A percentile compares a stretch with the other conserved stretches of the same genome.
phyloP scores from a whole-genome alignment of 2,329 filamentous ascomycete species.

The Pseudodiploospora longispora region DNA sequence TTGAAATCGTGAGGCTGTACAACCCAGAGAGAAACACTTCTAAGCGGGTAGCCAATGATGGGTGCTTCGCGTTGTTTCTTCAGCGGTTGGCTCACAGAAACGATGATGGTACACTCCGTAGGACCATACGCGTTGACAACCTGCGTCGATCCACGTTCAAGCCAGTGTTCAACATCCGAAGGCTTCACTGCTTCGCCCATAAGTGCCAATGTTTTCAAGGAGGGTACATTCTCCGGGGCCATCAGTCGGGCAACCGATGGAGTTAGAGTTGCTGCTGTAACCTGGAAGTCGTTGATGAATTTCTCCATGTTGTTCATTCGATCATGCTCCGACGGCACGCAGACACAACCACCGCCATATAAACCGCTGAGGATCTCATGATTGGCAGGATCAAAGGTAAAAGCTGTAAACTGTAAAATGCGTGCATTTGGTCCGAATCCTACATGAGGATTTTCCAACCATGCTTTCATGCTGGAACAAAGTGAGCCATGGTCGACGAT shows the following conservation, averaged over 20 bases:
- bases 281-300: neutral
- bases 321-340: constrained; percentile 7
- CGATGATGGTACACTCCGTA: neutral
- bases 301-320: neutral
- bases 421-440: neutral
- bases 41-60: too few relatives aligned
- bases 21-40: too few relatives aligned
- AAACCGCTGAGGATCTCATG: neutral
- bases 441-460: neutral
- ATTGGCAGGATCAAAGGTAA: neutral
- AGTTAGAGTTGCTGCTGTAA: neutral
- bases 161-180: neutral
- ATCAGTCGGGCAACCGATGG: constrained; percentile 1
- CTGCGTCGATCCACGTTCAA: neutral
- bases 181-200: constrained; percentile 1
- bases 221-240: constrained; percentile 3
- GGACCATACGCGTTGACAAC: constrained; percentile 1
- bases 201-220: neutral
- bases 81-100: too few relatives aligned
- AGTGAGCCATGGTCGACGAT: neutral
- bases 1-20: too few relatives aligned
- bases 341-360: constrained; percentile 5
- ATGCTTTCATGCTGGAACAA: neutral
- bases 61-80: too few relatives aligned
- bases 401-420: neutral